phyloP scores from a whole-genome alignment of 2,329 filamentous ascomycete genomes.

The Parafenestella ontariensis region DNA sequence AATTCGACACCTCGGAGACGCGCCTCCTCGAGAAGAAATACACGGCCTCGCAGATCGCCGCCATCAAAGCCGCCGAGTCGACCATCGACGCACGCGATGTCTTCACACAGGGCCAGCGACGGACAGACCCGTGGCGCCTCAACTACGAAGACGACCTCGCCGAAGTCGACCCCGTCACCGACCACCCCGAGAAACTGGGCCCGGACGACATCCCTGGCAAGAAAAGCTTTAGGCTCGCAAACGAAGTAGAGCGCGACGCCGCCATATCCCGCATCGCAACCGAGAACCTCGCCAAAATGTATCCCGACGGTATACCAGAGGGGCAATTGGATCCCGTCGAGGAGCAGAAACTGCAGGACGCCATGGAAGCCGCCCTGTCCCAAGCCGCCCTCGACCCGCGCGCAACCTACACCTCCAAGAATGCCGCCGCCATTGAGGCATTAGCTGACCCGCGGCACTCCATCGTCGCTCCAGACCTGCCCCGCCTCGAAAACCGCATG shows the following conservation, averaged over 20 bases:
- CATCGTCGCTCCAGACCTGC: conserved; percentile 60
- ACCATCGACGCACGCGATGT: conserved; percentile 78
- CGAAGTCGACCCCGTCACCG: conserved; percentile 76
- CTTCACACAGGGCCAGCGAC: conserved; percentile 72
- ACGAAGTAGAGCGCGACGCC: conserved; percentile 40
- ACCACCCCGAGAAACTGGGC: conserved; percentile 58
- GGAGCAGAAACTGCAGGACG: conserved; percentile 28
- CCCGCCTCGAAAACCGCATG: conserved; percentile 52
- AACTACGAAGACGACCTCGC: conserved; percentile 79
- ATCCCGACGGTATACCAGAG: conserved; percentile 45
- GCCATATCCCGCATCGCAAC: conserved; percentile 41
- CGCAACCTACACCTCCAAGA: conserved; percentile 55
- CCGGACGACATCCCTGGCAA: conserved; percentile 29
- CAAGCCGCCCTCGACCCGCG: conserved; percentile 52
- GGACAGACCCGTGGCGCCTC: conserved; percentile 74
- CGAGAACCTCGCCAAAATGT: conserved; percentile 47
- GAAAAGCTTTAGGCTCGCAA: conserved; percentile 35
- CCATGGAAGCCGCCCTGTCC: conserved; percentile 41
- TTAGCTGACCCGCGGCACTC: conserved; percentile 55
- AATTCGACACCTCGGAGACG: conserved; percentile 64
- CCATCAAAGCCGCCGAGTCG: conserved; percentile 80
- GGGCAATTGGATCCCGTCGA: conserved; percentile 27
- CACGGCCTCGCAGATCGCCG: conserved; percentile 79
- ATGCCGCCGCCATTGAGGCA: conserved; percentile 57
- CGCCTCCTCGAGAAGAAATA: conserved; percentile 69